Evolutionary conservation across 1,284 basidiomycete species (phyloP).

Genomic region (Microbotryum violaceum): DNA sequence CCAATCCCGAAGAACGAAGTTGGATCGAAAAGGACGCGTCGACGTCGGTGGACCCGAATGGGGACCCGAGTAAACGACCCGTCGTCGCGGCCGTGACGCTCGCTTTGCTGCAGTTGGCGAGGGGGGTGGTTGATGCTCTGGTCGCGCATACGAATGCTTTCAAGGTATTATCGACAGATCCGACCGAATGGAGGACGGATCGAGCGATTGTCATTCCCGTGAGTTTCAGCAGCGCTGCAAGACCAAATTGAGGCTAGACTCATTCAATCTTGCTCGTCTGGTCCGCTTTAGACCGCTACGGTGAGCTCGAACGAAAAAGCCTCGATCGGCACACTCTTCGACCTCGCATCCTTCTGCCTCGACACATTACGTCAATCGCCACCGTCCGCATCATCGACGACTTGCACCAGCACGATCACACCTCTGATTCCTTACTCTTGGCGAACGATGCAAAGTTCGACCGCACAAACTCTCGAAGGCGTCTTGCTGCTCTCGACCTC

Average conservation of each 20-base stretch:
- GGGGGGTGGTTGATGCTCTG: slow-evolving; percentile 61
- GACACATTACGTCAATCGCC: slow-evolving; percentile 55
- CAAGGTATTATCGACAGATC: slow-evolving; percentile 55
- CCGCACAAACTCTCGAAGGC: slow-evolving; percentile 54
- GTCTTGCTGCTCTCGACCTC: slow-evolving; percentile 66
- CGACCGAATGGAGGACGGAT: slow-evolving; percentile 61
- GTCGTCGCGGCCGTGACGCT: slow-evolving; percentile 62
- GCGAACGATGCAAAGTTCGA: slow-evolving; percentile 5
- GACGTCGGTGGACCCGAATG: slow-evolving; percentile 45
- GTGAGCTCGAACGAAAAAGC: slow-evolving; percentile 66
- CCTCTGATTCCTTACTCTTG: slow-evolving; percentile 26
- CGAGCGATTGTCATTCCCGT: slow-evolving; percentile 66
- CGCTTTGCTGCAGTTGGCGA: slow-evolving; percentile 59
- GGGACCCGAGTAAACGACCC: slow-evolving; percentile 57
- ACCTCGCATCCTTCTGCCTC: slow-evolving; percentile 62
- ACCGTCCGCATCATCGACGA: slow-evolving; percentile 52
- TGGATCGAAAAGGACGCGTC: slow-evolving; percentile 51
- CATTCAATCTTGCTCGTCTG: not conserved
- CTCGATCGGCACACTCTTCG: slow-evolving; percentile 67
- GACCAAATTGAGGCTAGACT: not conserved
- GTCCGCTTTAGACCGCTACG: slow-evolving; percentile 45
- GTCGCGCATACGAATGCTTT: slow-evolving; percentile 64
- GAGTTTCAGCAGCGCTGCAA: slow-evolving; percentile 40
- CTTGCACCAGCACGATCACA: slow-evolving; percentile 41
- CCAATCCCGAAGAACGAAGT: slow-evolving; percentile 64